Conservation (phyloP, 2,329 filamentous ascomycete species). For the Emydomyces testavorans region DNA sequence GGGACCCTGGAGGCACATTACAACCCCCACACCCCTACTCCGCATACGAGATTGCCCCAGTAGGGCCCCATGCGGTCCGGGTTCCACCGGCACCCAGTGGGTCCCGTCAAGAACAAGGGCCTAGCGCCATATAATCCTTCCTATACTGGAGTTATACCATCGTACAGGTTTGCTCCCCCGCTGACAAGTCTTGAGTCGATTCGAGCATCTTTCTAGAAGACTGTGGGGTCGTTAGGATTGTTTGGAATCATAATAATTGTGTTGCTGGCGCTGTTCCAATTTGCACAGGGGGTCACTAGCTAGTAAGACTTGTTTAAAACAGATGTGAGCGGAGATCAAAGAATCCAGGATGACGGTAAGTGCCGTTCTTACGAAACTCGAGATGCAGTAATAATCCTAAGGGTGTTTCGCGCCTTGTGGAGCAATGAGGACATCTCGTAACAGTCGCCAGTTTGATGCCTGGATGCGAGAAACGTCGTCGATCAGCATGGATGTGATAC, state of each 20-base stretch:
- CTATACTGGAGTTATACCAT: no score
- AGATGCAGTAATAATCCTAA: neutral
- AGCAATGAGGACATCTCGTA: neutral
- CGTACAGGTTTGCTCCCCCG: neutral
- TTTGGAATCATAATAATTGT: no score
- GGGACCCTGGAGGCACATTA: neutral
- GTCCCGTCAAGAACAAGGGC: neutral
- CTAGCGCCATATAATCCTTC: neutral
- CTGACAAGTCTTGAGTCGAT: no score
- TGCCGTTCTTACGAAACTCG: neutral
- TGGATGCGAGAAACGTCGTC: neutral
- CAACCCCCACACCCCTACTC: neutral
- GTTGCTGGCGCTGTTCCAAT: no score
- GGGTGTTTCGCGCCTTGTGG: neutral
- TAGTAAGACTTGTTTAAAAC: no score
- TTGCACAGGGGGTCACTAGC: no score
- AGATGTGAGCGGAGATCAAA: neutral
- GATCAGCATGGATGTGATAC: neutral
- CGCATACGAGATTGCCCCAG: neutral
- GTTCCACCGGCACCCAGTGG: neutral
- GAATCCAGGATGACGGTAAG: neutral
- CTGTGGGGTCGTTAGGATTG: no score
- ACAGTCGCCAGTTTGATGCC: neutral
- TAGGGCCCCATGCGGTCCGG: neutral
- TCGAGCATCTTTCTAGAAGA: no score